phyloP scores from a whole-genome alignment of 2,329 filamentous ascomycete genomes.

The Fusarium pseudoanthophilum region DNA sequence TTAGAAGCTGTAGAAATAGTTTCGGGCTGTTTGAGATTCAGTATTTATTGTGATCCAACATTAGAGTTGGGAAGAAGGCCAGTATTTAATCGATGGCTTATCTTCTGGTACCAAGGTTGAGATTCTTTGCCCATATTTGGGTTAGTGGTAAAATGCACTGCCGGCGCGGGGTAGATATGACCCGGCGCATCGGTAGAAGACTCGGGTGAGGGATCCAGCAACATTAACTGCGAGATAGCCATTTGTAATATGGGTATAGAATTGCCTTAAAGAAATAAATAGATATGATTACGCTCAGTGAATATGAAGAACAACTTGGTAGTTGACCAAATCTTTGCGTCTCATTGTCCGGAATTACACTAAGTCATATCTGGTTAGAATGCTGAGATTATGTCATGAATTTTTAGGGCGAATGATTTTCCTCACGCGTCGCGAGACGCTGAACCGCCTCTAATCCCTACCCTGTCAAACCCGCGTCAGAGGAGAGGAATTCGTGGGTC shows the following conservation, averaged over 20 bases:
- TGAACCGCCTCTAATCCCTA: neutral
- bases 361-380: neutral
- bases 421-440: neutral
- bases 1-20: too few species aligned
- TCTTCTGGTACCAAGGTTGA: neutral
- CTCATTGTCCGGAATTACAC: fast-evolving
- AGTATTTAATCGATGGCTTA: neutral
- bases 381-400: neutral
- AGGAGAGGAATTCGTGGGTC: neutral
- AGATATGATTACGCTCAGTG: fast-evolving
- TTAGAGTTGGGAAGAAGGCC: fast-evolving
- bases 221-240: fast-evolving
- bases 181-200: neutral
- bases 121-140: neutral
- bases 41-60: too few species aligned
- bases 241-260: neutral
- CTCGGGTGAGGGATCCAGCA: fast-evolving
- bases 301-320: fast-evolving
- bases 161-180: neutral
- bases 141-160: neutral
- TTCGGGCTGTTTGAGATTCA: too few species aligned
- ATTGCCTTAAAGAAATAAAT: fast-evolving
- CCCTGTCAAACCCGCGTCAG: neutral
- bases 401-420: neutral
- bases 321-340: too few species aligned